Evolutionary conservation across 768 basidiomycete genomes (phyloP), one percentile per base, ranked within the genome.

Genomic region (Pleurotus tuber-regium): DNA sequence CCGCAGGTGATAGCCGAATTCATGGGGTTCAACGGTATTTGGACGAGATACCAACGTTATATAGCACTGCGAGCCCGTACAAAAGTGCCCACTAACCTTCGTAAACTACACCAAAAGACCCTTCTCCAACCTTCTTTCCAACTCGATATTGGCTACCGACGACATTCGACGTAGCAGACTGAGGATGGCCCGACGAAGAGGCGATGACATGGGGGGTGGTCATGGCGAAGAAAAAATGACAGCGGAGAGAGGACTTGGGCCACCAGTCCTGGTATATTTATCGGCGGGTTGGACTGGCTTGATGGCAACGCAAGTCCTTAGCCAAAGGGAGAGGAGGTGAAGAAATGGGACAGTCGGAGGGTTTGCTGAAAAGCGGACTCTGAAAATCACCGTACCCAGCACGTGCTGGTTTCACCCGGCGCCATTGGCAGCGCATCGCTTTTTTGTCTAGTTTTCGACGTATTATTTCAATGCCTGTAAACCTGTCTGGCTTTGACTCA

Each of bases 71-170:
- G 47, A 14, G 4, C 14, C 7, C 10, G 29, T 10, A 9, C 14
- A 12, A 4, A 41, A 42, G 44, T 28, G 43, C 12, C 49, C 23
- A 71, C 76, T 44, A 64, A 94, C 97, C 87, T 80, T 98, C 87
- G 70, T 97, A 92, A 56, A 98, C 88, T 58, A 98, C 96, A 62
- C 96, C 96, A 66, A 99, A 99, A n/a, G 88, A 91, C 44, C 96
- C 96, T 72, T 99, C 96, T 42, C 96, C 96, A 67, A 98, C 96
- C 84, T 98, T 98, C 80, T 96, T 94, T 44, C 96, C 96, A 46
- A 98, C 94, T 57, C 89, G 80, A 65, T 83, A 91, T 66, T 89
- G 83, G 61, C 76, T 83, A 36, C 89, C 89, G 53, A 91, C 86
- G 66, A 91, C 82, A 68, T 84, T 87, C 33, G 78, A 77, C 24